phyloP scores from a whole-genome alignment of 805 yeast species.

The Ogataea zsoltii region DNA sequence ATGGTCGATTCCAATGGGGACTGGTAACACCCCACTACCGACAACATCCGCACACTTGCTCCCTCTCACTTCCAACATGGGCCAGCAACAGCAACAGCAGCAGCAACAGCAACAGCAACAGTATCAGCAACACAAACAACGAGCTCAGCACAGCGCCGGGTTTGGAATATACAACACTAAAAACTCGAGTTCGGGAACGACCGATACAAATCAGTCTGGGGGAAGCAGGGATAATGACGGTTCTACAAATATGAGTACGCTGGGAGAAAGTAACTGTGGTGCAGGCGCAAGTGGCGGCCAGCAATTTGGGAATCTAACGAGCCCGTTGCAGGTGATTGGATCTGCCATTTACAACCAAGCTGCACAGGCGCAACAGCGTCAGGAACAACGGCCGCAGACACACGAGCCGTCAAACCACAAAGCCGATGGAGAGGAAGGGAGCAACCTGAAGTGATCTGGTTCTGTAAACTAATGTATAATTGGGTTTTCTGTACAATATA shows the following conservation, averaged over 20 bases:
- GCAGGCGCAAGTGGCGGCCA: conserved; percentile 1
- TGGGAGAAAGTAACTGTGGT: conserved; percentile 1
- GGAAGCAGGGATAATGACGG: conserved; percentile 4
- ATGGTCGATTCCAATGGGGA: conserved; percentile 49
- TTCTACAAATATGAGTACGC: conserved; percentile 16
- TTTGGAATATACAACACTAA: conserved; percentile 2
- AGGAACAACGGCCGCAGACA: background rate
- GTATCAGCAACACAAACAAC: conserved; percentile 7
- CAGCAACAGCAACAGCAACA: conserved; percentile 18
- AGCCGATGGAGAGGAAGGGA: background rate
- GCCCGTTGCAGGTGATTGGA: conserved; percentile 31
- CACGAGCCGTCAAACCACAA: background rate
- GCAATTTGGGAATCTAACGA: conserved; percentile 16
- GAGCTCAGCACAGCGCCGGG: conserved; percentile 1
- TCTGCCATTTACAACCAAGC: conserved; percentile 25
- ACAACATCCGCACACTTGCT: conserved; percentile 30
- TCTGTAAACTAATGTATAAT: background rate
- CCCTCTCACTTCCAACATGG: conserved; percentile 16
- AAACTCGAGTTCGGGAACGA: conserved; percentile 2
- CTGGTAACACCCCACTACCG: conserved; percentile 43
- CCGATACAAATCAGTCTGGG: conserved; percentile 1
- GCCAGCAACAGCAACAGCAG: conserved; percentile 16
- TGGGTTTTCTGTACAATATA: background rate
- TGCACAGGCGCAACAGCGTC: conserved; percentile 18
- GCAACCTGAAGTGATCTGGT: background rate